Evolutionary conservation across 2,329 filamentous ascomycete genomes (phyloP), one percentile per base, ranked within the genome.

Genomic region (Ilyonectria robusta): DNA sequence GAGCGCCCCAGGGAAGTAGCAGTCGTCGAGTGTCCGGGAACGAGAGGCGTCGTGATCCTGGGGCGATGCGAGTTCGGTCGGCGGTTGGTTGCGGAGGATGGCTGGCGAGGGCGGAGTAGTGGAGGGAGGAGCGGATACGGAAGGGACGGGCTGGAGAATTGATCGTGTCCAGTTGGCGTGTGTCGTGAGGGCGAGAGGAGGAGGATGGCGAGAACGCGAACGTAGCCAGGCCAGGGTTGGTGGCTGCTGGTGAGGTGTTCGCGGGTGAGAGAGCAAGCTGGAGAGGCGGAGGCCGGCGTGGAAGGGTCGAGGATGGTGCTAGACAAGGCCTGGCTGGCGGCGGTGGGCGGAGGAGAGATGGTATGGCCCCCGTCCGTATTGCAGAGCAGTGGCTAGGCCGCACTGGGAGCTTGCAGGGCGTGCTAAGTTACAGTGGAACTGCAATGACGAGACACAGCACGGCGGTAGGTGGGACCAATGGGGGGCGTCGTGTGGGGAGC

Each of bases 391-490:
- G 67, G 65, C 37, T 40, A 40, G 37, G 37, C 37, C 37, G 11
- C 37, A 40, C 37, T 40, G 37, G 37, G 37, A 40, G 37, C 37
- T 40, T 40, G 37, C 37, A 40, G 37, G 37, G 37, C 37, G 37
- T 13, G n/a, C 37, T 26, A 40, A 40, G 37, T 13, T 40, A 40
- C 37, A 40, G 37, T 40, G 37, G 37, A 62, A 70, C 73, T 75
- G 70, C 70, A 67, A 75, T 75, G 72, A 75, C 73, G 73, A 75
- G 73, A 75, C 70, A 75, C 70, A 71, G 65, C 61, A 69, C 69
- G 63, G 71, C 67, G 63, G 62, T 67, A 61, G 56, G 64, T 72
- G 64, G 72, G 60, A 72, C 69, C 73, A 75, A 75, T 62, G 54
- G 66, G 67, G 48, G 66, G 70, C 29, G 55, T 67, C 63, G 31